Evolutionary conservation across 345 rosid species (phyloP), one percentile per base, ranked within the genome.

Genomic region (Rubroshorea leprosula): DNA sequence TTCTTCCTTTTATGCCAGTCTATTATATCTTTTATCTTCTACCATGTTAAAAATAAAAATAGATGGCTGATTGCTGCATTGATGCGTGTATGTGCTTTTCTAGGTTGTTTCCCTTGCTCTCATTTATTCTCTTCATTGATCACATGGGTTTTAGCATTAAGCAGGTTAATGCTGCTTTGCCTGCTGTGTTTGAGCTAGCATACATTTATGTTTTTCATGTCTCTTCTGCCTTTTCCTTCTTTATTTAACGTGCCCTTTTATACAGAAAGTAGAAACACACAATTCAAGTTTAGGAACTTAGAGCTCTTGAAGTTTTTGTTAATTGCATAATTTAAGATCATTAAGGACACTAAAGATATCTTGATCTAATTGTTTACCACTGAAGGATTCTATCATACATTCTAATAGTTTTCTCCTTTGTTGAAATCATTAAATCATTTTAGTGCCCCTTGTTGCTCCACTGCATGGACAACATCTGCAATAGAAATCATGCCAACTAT

Each of bases 381-480:
- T n/a, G n/a, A n/a, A 35, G 12, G 41, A 35, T 35, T 10, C 12
- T 3, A 27, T 27, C 12, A 3, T 35, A 35, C 5, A 35, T 35
- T 47, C 46, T 74, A 85, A 43, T 79, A 84, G 72, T 84, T 88
- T 0, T 88, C 84, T 70, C 93, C 93, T 77, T 67, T 73, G 38
- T 82, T 92, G 75, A 78, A 92, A 41, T 76, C 89, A n/a, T 88
- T 86, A 70, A 88, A 72, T 39, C 87, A 77, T 71, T 70, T 84
- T 35, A 88, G 53, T 73, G 87, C 94, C 25, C 88, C 81, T 64
- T 91, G 96, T 75, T 88, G 95, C 45, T 86, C 90, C n/a, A 91
- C 90, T 11, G 87, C 83, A 66, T 72, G 69, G 35, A 88, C 87
- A 18, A 91, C 92, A 68, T 88, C 95, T 44, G 79, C 95, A 6